These are phyloP conservation scores for Phytomonas sp. DNA, from an alignment of 208 protist species.

Conservation along the genomic window DNA sequence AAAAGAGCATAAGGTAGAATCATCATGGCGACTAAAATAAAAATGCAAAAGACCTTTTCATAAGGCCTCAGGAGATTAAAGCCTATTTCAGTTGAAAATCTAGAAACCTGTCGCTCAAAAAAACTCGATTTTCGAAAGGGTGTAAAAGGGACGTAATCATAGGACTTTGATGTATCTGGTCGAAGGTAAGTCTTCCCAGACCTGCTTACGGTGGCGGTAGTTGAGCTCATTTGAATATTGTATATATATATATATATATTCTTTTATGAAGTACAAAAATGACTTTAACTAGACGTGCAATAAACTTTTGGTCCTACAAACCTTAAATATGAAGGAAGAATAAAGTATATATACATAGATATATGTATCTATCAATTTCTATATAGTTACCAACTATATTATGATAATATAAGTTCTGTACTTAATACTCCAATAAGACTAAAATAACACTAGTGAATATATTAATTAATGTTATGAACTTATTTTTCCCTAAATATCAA, in stretches of 20 bases:
- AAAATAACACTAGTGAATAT: too few species aligned
- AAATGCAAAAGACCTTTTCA: neutral
- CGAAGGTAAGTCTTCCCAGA: conserved; percentile 44
- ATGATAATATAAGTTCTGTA: too few species aligned
- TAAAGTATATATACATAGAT: conserved; percentile 9
- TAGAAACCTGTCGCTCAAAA: neutral
- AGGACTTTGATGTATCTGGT: conserved; percentile 67
- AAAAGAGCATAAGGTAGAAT: conserved; percentile 5
- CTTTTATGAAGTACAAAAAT: conserved; percentile 11
- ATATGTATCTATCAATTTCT: neutral
- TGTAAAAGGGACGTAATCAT: conserved; percentile 35
- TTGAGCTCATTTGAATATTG: conserved; percentile 11
- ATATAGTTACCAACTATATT: neutral
- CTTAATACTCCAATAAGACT: too few species aligned
- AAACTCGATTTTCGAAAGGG: neutral
- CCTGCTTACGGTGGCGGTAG: conserved; percentile 9
- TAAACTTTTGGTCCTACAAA: neutral
- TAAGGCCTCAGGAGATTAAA: neutral
- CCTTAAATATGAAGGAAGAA: neutral
- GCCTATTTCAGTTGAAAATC: neutral
- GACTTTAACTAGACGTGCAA: neutral
- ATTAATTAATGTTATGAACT: conserved; percentile 4
- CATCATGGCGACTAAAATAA: neutral
- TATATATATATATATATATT: conserved; percentile 8
- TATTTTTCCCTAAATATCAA: neutral